Base-by-base conservation (phyloP, 148 eudicot genomes). In the Dysphania ambrosioides region DNA sequence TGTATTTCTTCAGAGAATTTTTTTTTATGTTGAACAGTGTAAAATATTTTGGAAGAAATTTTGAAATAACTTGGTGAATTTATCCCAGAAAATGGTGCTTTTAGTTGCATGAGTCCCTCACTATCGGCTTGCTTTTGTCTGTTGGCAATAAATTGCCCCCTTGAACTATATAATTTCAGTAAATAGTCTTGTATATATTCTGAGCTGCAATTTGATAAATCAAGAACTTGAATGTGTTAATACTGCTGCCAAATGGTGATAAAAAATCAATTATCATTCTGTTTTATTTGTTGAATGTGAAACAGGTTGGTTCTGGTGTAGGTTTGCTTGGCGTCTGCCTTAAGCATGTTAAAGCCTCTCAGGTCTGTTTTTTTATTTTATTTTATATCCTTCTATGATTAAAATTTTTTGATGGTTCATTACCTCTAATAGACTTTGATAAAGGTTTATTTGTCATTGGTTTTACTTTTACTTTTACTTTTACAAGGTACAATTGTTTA, bases 281-380 rank as follows among this genome's bases (percentile, higher is more conserved):
- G 23, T 55, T 70, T 71, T 32, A 42, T 77, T 44, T 75, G 40
- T 36, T 44, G 23, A 65, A 32, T 71, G 60, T 70, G 23, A 78
- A 74, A 68, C 88, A 95, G 98, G 88, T 95, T 82, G 98, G 98
- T 72, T 88, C 98, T 8, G 98, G 98, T 60, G 96, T 87, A 72
- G 98, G 97, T 70, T 80, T 95, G 89, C 86, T 92, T 79, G 98
- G 98, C 69, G 70, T 90, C 19, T 92, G 97, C 81, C 89, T 95
- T 58, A 79, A 88, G 57, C 86, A 84, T 72, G 93, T 79, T 51
- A 86, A 87, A 79, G 93, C 93, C 58, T 92, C 97, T 15, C 81
- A 88, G 89, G 98, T 88, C 42, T 26, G 69, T 63, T 44, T 67
- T 71, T 34, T 59, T 47, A 31, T 60, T 60, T 67, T 65, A n/a